phyloP scores from a whole-genome alignment of 345 rosid genomes.

The Moricandia moricandioides region DNA sequence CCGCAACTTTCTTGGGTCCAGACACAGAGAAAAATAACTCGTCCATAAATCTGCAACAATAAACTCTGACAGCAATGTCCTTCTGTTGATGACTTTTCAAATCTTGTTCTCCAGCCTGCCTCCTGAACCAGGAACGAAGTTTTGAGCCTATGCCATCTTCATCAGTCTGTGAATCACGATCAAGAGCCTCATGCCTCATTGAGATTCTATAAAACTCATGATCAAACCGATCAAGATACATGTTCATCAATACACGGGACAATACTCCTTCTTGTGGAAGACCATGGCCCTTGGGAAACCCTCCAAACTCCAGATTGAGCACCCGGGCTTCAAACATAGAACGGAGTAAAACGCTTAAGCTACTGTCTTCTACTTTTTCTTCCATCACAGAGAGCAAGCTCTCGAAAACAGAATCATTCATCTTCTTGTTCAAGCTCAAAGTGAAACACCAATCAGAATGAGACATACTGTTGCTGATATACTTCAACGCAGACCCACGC shows the following conservation, averaged over 20 bases:
- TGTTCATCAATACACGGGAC: slow-evolving; percentile 74
- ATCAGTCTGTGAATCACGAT: slow-evolving; percentile 30
- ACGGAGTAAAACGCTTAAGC: slow-evolving; percentile 47
- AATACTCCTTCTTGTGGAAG: slow-evolving; percentile 93
- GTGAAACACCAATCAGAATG: slow-evolving; percentile 86
- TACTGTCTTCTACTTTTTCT: slow-evolving; percentile 57
- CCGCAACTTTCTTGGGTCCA: slow-evolving; percentile 62
- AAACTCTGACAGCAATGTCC: slow-evolving; percentile 45
- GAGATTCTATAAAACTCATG: slow-evolving; percentile 66
- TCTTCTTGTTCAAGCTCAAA: slow-evolving; percentile 50
- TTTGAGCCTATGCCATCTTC: slow-evolving; percentile 47
- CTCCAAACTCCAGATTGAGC: slow-evolving; percentile 82
- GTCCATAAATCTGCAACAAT: slow-evolving; percentile 81
- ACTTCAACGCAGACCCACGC: slow-evolving; percentile 63
- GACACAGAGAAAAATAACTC: slow-evolving; percentile 73
- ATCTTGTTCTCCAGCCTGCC: slow-evolving; percentile 60
- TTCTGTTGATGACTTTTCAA: slow-evolving; percentile 16
- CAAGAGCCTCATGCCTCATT: slow-evolving; percentile 76
- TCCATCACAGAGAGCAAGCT: slow-evolving; percentile 59
- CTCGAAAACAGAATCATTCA: slow-evolving; percentile 49
- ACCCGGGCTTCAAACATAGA: slow-evolving; percentile 71
- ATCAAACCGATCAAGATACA: slow-evolving; percentile 75
- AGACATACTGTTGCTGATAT: slow-evolving; percentile 56
- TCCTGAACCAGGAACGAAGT: slow-evolving; percentile 78
- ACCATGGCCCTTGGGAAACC: slow-evolving; percentile 90